Evolutionary conservation across 169 alveolate species (phyloP).

Genomic region (Theileria luwenshuni): DNA sequence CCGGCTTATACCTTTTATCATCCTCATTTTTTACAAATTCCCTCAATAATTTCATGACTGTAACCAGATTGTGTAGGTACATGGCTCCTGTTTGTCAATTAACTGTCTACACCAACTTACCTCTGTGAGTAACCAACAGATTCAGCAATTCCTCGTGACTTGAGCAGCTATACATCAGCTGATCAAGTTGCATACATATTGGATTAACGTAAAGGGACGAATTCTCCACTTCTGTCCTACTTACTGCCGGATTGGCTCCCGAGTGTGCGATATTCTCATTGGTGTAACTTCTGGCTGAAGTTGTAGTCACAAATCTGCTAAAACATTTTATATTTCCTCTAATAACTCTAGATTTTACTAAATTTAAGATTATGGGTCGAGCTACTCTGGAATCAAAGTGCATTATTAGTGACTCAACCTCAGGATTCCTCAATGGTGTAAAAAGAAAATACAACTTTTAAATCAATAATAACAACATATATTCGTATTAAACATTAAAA

Average conservation of each 20-base stretch:
- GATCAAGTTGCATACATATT: slow-evolving; percentile 76
- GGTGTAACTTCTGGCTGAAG: background rate
- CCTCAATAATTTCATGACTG: slow-evolving; percentile 72
- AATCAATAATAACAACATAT: background rate
- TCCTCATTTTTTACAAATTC: slow-evolving; percentile 66
- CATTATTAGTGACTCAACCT: background rate
- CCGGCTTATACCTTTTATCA: slow-evolving; percentile 35
- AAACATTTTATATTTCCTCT: background rate
- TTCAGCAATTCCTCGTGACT: slow-evolving; percentile 72
- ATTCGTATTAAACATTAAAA: too few relatives aligned
- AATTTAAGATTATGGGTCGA: background rate
- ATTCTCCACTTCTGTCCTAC: slow-evolving; percentile 3
- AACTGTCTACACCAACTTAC: background rate
- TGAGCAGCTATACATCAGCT: slow-evolving; percentile 61
- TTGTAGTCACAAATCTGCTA: background rate
- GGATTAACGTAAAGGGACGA: slow-evolving; percentile 64
- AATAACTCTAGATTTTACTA: slow-evolving; percentile 11
- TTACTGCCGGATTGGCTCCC: background rate
- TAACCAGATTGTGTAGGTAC: slow-evolving; percentile 76
- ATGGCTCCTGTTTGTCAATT: slow-evolving; percentile 60
- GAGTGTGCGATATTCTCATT: slow-evolving; percentile 24
- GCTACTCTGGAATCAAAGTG: background rate
- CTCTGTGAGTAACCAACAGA: slow-evolving; percentile 76
- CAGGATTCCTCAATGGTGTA: background rate
- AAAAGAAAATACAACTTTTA: slow-evolving; percentile 1